These are phyloP conservation scores for Plantago elongata DNA, from an alignment of 257 asterid species.

Conservation along the genomic window DNA sequence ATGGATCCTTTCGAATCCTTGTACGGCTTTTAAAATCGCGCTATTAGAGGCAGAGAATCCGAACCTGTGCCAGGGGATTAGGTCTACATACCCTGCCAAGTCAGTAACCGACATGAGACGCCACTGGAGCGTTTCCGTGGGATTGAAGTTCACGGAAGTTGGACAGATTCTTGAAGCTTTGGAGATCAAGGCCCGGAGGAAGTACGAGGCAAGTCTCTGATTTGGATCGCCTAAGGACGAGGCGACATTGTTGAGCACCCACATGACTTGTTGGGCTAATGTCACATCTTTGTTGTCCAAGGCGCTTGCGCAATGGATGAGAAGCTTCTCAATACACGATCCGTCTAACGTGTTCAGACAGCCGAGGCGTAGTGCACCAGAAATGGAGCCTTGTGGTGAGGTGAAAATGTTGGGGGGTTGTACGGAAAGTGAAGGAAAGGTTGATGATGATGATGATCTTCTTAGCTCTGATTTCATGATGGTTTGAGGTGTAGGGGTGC, in stretches of 20 bases:
- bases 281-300: slow-evolving; percentile 69
- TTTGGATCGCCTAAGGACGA: slow-evolving; percentile 67
- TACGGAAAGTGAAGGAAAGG: slow-evolving; percentile 26
- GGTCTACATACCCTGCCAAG: slow-evolving; percentile 74
- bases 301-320: slow-evolving; percentile 68
- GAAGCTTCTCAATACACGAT: slow-evolving; percentile 72
- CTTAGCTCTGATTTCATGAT: slow-evolving; percentile 49
- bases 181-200: slow-evolving; percentile 55
- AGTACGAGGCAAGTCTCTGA: slow-evolving; percentile 65
- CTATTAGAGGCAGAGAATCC: slow-evolving; percentile 71
- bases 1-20: slow-evolving; percentile 41
- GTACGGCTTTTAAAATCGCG: slow-evolving; percentile 40
- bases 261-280: slow-evolving; percentile 79
- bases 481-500: background rate
- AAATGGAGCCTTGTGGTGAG: slow-evolving; percentile 32
- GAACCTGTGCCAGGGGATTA: slow-evolving; percentile 75
- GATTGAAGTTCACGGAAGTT: slow-evolving; percentile 25
- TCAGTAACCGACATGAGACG: slow-evolving; percentile 61
- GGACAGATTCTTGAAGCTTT: slow-evolving; percentile 60
- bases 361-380: slow-evolving; percentile 44
- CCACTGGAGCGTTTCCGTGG: slow-evolving; percentile 13
- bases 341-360: slow-evolving; percentile 59
- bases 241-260: slow-evolving; percentile 90
- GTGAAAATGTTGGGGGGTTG: slow-evolving; percentile 37
- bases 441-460: slow-evolving; percentile 28